Conservation (phyloP, 108 stramenopile species). For the Parmales sp. region DNA sequence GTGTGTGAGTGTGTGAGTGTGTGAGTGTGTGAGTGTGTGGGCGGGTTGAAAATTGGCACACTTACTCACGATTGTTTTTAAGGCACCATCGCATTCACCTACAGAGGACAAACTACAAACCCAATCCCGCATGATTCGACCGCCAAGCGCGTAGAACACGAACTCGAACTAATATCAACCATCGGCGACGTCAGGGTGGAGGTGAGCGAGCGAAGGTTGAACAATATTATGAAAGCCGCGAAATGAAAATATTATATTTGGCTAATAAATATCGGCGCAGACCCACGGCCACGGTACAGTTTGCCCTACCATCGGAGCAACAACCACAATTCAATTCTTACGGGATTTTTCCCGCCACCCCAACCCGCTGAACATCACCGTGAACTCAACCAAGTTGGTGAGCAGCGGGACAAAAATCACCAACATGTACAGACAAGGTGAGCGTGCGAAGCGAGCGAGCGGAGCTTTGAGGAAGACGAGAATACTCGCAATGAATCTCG, state of each 20-base stretch:
- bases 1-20: too few species aligned
- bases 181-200: constrained; percentile 1
- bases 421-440: background rate
- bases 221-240: too few species aligned
- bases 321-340: background rate
- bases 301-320: background rate
- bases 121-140: background rate
- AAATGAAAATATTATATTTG: too few species aligned
- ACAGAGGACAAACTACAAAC: background rate
- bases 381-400: background rate
- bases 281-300: too few species aligned
- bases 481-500: too few species aligned
- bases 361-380: background rate
- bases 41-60: too few species aligned
- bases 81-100: background rate
- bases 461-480: too few species aligned
- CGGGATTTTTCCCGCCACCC: background rate
- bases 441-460: too few species aligned
- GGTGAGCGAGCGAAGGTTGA: too few species aligned
- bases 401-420: background rate
- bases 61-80: too few species aligned
- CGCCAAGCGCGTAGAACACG: background rate
- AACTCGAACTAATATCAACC: background rate
- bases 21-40: too few species aligned
- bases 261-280: too few species aligned